A percentile compares a stretch with the other conserved stretches of the same genome.
phyloP scores from a whole-genome alignment of 2,329 filamentous ascomycete species.

The Hypoxylon sp. region DNA sequence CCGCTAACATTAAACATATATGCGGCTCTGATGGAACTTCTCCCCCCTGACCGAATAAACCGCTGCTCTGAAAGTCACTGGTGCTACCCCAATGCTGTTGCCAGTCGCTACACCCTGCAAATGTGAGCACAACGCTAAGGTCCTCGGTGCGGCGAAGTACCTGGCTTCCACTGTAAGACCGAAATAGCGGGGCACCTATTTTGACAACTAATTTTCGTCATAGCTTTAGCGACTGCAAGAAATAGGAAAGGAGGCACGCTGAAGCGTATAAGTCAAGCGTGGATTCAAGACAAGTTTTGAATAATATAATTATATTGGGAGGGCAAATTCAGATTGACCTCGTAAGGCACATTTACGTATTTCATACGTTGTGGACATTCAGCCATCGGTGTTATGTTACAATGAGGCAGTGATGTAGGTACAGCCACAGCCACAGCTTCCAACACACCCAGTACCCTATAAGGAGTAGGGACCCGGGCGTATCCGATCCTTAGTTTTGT shows the following conservation, averaged over 20 bases:
- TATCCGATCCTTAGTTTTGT: too few species aligned
- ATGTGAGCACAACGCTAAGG: not conserved
- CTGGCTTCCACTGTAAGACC: not conserved
- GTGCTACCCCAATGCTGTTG: not conserved
- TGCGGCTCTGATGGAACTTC: not conserved
- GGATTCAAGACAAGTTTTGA: not conserved
- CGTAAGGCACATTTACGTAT: too few species aligned
- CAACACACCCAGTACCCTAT: too few species aligned
- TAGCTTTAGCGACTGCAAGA: not conserved
- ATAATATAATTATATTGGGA: not conserved
- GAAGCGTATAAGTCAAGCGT: not conserved
- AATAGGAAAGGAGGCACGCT: not conserved
- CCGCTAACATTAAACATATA: not conserved
- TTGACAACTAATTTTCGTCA: not conserved
- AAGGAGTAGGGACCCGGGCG: too few species aligned
- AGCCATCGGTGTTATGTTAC: too few species aligned
- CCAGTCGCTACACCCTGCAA: not conserved
- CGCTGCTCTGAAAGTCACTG: not conserved
- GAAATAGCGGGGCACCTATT: not conserved
- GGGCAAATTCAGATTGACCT: not conserved
- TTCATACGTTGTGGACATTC: too few species aligned
- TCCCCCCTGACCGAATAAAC: not conserved
- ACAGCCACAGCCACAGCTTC: too few species aligned
- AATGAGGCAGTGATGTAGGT: too few species aligned
- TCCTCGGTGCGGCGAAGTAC: not conserved